Evolutionary conservation across 768 basidiomycete species (phyloP), one percentile per base, ranked within the genome.

Genomic region (Hygrocybe punicea): DNA sequence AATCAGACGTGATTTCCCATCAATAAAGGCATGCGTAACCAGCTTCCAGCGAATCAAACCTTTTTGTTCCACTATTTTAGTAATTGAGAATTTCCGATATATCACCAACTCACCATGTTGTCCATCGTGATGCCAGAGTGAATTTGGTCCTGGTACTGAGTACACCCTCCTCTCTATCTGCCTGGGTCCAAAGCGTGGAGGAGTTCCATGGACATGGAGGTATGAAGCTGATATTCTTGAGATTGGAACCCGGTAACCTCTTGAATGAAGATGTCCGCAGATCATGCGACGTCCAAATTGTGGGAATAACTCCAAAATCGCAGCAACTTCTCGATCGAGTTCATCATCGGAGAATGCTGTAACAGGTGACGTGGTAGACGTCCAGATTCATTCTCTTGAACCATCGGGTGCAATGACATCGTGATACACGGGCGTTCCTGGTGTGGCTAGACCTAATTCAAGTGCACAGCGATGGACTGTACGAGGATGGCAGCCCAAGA

Each of bases 51-150:
- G 50, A 17, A 73, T 71, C 1, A 73, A 56, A 16, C 64, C 64
- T n/a, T n/a, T n/a, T n/a, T 66, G 24, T 13, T 8, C 44, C 16
- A 8, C 9, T 33, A 6, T 9, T 40, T 10, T 3, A 53, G 16
- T 36, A 53, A 13, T 21, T 16, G 34, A 57, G 17, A 37, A 10
- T 13, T 23, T 3, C 11, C 14, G 37, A 2, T n/a, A 53, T n/a
- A 36, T 11, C n/a, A n/a, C n/a, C 57, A 54, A 51, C 55, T 3
- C 45, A 65, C 69, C 69, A 57, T 73, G 73, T 46, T 74, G 69
- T 0, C 71, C 72, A 55, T 74, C 72, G 57, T 68, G 65, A 51
- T 73, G 71, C 67, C 65, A 70, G 8, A 73, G 61, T 1, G 67
- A 61, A 50, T 71, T 72, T 4, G 64, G 63, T 1, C 70, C 70